A percentile compares a stretch with the other conserved stretches of the same genome.
These are phyloP conservation scores for Bruguiera gymnorhiza DNA, from an alignment of 345 rosid species.

Conservation along the genomic window DNA sequence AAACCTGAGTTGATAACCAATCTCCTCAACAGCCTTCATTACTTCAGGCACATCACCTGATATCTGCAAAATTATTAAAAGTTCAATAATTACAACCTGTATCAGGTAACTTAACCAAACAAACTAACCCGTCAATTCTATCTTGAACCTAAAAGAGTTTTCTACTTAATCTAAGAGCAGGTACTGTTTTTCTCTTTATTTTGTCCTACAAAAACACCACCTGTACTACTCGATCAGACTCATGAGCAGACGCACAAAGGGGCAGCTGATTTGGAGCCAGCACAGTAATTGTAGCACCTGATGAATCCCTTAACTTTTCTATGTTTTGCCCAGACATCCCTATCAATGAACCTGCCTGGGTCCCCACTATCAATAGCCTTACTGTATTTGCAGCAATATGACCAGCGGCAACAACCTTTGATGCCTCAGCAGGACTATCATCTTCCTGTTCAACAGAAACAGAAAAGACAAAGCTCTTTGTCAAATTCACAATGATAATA, in stretches of 20 bases:
- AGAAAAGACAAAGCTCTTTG: neutral
- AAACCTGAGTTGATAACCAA: constrained; percentile 59
- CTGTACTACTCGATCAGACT: constrained; percentile 70
- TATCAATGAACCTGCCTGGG: constrained; percentile 61
- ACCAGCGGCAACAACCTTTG: constrained; percentile 32
- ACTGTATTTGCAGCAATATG: constrained; percentile 62
- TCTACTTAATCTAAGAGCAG: neutral
- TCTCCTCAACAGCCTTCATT: constrained; percentile 53
- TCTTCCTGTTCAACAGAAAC: constrained; percentile 45
- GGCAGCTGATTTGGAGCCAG: constrained; percentile 67
- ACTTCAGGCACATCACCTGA: constrained; percentile 61
- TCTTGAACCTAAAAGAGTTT: too few species aligned
- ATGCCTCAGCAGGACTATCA: constrained; percentile 31
- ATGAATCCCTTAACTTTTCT: constrained; percentile 55
- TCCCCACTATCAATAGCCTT: constrained; percentile 58
- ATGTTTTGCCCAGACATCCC: constrained; percentile 64
- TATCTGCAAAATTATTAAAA: constrained; percentile 29
- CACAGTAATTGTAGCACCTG: constrained; percentile 53
- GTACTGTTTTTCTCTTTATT: too few species aligned
- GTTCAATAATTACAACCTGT: neutral
- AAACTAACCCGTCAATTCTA: too few species aligned
- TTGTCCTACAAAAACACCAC: constrained; percentile 12
- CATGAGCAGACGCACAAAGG: constrained; percentile 61
- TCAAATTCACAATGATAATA: neutral
- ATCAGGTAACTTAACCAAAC: neutral